Evolutionary conservation across 495 filamentous ascomycete genomes (phyloP).

Genomic region (Cercophora sp.): DNA sequence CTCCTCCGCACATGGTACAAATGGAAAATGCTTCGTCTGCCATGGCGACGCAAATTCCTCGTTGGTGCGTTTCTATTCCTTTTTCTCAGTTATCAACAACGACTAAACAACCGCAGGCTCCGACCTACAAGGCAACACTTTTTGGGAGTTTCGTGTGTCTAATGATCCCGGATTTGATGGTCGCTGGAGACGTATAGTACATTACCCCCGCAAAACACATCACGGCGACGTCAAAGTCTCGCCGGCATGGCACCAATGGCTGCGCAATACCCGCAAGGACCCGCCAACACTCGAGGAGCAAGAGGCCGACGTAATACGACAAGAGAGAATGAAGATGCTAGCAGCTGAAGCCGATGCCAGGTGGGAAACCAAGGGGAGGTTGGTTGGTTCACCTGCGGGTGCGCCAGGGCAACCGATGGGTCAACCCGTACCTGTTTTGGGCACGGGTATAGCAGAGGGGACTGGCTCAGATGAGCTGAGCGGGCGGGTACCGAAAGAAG

Average conservation of each 20-base stretch:
- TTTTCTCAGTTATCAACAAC: background rate
- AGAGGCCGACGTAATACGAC: slow-evolving; percentile 60
- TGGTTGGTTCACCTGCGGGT: slow-evolving; percentile 16
- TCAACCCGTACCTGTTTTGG: background rate
- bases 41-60: slow-evolving; percentile 81
- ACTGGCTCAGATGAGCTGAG: background rate
- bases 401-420: slow-evolving; percentile 4
- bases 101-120: slow-evolving; percentile 51
- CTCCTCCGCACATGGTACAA: slow-evolving; percentile 61
- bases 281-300: slow-evolving; percentile 77
- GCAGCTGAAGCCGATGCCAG: slow-evolving; percentile 77
- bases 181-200: slow-evolving; percentile 62
- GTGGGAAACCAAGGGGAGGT: slow-evolving; percentile 70
- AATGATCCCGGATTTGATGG: slow-evolving; percentile 49
- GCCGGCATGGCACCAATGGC: slow-evolving; percentile 96
- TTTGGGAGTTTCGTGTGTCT: slow-evolving; percentile 81
- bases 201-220: slow-evolving; percentile 57
- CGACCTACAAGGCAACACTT: slow-evolving; percentile 88
- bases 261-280: slow-evolving; percentile 69
- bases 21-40: slow-evolving; percentile 80
- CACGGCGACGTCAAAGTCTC: slow-evolving; percentile 57
- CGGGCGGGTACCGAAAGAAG: background rate
- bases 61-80: slow-evolving; percentile 51
- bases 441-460: background rate
- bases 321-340: slow-evolving; percentile 64